These are phyloP conservation scores for Apiospora saccharicola DNA, from an alignment of 2,329 filamentous ascomycete genomes.

Conservation along the genomic window DNA sequence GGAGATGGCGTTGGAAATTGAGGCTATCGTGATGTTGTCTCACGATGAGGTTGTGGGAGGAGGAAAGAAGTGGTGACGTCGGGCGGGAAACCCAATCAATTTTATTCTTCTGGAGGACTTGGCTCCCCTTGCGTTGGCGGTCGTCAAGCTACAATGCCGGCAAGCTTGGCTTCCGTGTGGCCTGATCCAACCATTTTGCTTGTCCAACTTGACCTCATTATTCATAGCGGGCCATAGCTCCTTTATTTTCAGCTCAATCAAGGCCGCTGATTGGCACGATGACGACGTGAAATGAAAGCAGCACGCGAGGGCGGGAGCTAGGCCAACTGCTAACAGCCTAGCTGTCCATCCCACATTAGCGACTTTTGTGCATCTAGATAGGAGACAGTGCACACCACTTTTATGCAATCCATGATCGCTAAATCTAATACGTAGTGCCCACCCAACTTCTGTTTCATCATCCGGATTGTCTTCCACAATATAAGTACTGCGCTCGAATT, in stretches of 20 bases:
- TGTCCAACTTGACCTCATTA: conserved; percentile 29
- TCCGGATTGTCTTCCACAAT: not conserved
- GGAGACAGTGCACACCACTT: not conserved
- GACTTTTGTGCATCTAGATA: not conserved
- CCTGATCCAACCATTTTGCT: conserved; percentile 25
- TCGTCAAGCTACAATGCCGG: conserved; percentile 23
- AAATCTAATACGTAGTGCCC: not conserved
- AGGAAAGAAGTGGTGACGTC: conserved; percentile 17
- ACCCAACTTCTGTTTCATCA: not conserved
- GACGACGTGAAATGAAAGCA: conserved; percentile 17
- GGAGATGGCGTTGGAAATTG: not conserved
- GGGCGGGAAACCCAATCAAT: not conserved
- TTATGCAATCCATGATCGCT: not conserved
- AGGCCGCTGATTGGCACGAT: conserved; percentile 10
- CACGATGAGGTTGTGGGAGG: conserved; percentile 1
- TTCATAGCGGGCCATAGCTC: conserved; percentile 19
- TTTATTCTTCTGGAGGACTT: not conserved
- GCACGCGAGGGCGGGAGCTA: conserved; percentile 4
- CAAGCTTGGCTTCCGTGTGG: conserved; percentile 33
- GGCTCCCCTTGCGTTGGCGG: conserved; percentile 1
- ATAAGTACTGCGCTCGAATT: not conserved
- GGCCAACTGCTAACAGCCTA: not conserved
- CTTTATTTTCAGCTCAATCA: not conserved
- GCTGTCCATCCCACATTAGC: not conserved
- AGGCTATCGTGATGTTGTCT: conserved; percentile 16